Evolutionary conservation across 805 yeast species (phyloP).

Genomic region (Candida quercuum): DNA sequence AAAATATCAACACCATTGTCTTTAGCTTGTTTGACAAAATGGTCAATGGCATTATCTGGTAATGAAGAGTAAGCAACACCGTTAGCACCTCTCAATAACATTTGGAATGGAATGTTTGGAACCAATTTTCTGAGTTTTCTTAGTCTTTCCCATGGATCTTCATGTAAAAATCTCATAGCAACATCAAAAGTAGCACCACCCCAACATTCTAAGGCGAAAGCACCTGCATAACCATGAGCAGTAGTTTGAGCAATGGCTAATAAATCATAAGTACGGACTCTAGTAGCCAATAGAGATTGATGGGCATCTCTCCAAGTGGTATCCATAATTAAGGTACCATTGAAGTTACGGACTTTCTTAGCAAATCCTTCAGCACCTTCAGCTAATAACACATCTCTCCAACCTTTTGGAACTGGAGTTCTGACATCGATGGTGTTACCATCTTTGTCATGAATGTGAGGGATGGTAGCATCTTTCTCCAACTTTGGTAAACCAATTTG

Average conservation of each 20-base stretch:
- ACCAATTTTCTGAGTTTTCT: slow-evolving; percentile 82
- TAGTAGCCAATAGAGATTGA: slow-evolving; percentile 94
- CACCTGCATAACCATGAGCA: slow-evolving; percentile 82
- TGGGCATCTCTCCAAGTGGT: slow-evolving; percentile 99
- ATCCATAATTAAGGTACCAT: slow-evolving; percentile 93
- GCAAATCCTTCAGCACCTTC: slow-evolving; percentile 91
- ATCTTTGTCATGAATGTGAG: slow-evolving; percentile 56
- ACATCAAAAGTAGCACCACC: slow-evolving; percentile 99
- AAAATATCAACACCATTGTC: slow-evolving; percentile 95
- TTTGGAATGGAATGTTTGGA: slow-evolving; percentile 98
- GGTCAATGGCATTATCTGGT: slow-evolving; percentile 98
- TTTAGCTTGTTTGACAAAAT: slow-evolving; percentile 91
- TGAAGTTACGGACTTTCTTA: slow-evolving; percentile 71
- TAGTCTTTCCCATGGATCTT: slow-evolving; percentile 98
- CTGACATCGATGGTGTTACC: slow-evolving; percentile 60
- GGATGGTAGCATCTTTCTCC: slow-evolving; percentile 67
- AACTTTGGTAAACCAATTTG: slow-evolving; percentile 91
- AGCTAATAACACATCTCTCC: slow-evolving; percentile 83
- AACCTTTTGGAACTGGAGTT: slow-evolving; percentile 61
- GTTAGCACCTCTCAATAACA: slow-evolving; percentile 98
- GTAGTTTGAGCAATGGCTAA: slow-evolving; percentile 91
- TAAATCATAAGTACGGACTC: slow-evolving; percentile 92
- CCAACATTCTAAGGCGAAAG: slow-evolving; percentile 98
- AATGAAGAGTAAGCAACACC: slow-evolving; percentile 98
- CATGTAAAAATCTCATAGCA: slow-evolving; percentile 95